Base-by-base conservation (phyloP, 768 basidiomycete species). In the Pleurotus tuber-regium region DNA sequence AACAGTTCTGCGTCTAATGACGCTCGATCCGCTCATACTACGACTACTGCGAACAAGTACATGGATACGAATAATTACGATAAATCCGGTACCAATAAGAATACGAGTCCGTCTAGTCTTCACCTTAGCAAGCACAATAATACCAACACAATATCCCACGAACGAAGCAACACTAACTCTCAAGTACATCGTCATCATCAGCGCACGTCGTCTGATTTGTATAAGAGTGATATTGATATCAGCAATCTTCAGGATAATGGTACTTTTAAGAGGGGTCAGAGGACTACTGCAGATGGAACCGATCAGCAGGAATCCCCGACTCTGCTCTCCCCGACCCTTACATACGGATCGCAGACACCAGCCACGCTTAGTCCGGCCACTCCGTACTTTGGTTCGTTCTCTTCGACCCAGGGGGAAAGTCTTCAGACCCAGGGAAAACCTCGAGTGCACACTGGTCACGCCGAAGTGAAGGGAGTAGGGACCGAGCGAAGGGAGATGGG, bases 301-400 rank as follows among this genome's bases (percentile, higher is more conserved):
- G 65, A 59, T 53, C 69, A 69, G 18, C 66, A 64, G 51, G 55
- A 66, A 31, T 82, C 82, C 10, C 80, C 84, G 1, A 70, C 77
- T 33, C 69, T 84, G 48, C 75, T 85, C 21, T 87, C 86, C 3
- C 86, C 86, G 8, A 78, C 85, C 6, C 72, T 87, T 53, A 87
- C 83, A 12, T 87, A 83, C 59, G 82, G 82, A n/a, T 82, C 73
- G 35, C 82, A 75, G 51, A 74, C 84, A 23, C 79, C 83, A 12
- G 80, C 82, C 31, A 85, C 82, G 24, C 71, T 86, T 50, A 87
- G 86, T 61, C 86, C 86, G 14, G 78, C 83, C 9, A 87, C 85
- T 9, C 85, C 85, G 9, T 87, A 86, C 68, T 83, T 86, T 66
- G 78, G 79, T 23, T 78, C 80, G 6, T 86, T 87, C 61, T 65